These are phyloP conservation scores for Tolypocladium paradoxum DNA, from an alignment of 2,329 filamentous ascomycete genomes.

Conservation along the genomic window DNA sequence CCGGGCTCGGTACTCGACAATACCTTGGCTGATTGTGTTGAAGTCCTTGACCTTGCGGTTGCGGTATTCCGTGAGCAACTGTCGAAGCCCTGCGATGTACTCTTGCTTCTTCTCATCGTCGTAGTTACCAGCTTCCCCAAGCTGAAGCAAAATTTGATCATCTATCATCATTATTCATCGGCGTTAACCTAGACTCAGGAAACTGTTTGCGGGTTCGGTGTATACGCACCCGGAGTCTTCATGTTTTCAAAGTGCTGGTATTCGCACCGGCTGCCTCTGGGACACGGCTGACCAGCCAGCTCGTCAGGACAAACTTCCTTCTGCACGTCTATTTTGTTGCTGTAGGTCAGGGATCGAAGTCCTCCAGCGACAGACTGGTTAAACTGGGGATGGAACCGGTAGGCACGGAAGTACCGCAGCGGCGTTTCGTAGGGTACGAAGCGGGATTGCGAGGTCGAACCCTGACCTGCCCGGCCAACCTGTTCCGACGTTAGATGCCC, in stretches of 20 bases:
- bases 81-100: slow-evolving; percentile 52
- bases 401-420: slow-evolving; percentile 72
- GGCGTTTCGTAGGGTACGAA: slow-evolving; percentile 68
- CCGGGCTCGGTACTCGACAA: slow-evolving; percentile 54
- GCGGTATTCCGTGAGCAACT: slow-evolving; percentile 50
- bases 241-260: slow-evolving; percentile 61
- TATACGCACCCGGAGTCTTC: slow-evolving; percentile 26
- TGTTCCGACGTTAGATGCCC: slow-evolving; percentile 11
- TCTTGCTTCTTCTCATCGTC: slow-evolving; percentile 47
- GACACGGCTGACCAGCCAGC: slow-evolving; percentile 56
- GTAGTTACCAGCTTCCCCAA: slow-evolving; percentile 56
- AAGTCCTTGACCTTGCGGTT: slow-evolving; percentile 53
- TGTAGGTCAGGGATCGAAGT: slow-evolving; percentile 85
- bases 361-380: slow-evolving; percentile 59
- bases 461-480: slow-evolving; percentile 6
- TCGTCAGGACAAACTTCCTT: slow-evolving; percentile 70
- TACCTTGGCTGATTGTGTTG: slow-evolving; percentile 53
- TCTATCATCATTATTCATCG: slow-evolving; percentile 45
- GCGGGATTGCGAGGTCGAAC: slow-evolving; percentile 6
- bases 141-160: slow-evolving; percentile 61
- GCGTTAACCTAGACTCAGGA: slow-evolving; percentile 25
- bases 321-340: slow-evolving; percentile 72
- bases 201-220: slow-evolving; percentile 4
- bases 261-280: slow-evolving; percentile 59
- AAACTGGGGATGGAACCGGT: slow-evolving; percentile 79